Evolutionary conservation across 148 eudicot genomes (phyloP).

Genomic region (Rhododendron simsii): DNA sequence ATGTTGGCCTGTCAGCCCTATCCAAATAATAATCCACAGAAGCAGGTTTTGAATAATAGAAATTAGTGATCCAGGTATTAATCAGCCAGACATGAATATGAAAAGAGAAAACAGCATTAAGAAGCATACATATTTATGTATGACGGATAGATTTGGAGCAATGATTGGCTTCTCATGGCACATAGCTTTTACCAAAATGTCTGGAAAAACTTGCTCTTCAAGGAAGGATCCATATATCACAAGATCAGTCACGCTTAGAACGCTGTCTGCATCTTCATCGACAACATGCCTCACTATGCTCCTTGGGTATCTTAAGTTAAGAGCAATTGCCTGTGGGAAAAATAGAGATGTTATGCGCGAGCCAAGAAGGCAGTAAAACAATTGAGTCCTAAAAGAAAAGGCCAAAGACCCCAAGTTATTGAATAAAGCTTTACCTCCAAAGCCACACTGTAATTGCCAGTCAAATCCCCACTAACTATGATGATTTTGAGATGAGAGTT

Average conservation of each 20-base stretch:
- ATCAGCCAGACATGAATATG: background rate
- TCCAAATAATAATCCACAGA: background rate
- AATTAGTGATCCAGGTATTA: background rate
- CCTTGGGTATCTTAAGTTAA: slow-evolving; percentile 55
- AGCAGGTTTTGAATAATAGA: background rate
- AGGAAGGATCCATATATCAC: slow-evolving; percentile 88
- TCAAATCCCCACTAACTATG: slow-evolving; percentile 53
- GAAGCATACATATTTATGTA: slow-evolving; percentile 66
- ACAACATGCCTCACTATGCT: slow-evolving; percentile 58
- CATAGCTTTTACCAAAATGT: slow-evolving; percentile 76
- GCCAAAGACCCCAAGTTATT: background rate
- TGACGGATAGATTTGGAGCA: slow-evolving; percentile 70
- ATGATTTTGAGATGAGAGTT: slow-evolving; percentile 55
- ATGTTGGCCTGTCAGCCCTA: background rate
- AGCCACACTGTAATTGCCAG: slow-evolving; percentile 66
- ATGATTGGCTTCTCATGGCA: slow-evolving; percentile 70
- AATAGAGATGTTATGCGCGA: background rate
- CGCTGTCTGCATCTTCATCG: slow-evolving; percentile 38
- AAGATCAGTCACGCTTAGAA: slow-evolving; percentile 52
- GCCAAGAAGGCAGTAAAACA: background rate
- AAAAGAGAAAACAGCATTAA: background rate
- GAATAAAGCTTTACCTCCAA: slow-evolving; percentile 52
- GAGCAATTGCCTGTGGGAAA: slow-evolving; percentile 53
- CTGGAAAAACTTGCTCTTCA: slow-evolving; percentile 78
- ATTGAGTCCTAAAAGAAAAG: background rate